Conservation (phyloP, 1,284 basidiomycete genomes). For the Irpex sp. region DNA sequence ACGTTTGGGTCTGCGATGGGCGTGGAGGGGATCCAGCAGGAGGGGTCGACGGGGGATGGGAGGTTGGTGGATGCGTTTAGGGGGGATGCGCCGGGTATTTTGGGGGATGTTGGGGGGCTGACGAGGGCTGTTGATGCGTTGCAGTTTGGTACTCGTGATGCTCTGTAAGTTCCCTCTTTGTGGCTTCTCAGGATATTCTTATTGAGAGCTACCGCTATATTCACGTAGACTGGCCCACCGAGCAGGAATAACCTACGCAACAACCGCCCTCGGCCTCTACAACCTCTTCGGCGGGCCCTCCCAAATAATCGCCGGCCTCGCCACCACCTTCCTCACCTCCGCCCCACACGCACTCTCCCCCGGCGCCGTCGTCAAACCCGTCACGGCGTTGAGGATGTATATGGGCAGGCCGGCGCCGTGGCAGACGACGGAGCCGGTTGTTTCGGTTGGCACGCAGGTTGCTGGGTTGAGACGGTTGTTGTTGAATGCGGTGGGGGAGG, state of each 20-base stretch:
- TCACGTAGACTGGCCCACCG: constrained; percentile 57
- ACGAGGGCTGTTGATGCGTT: constrained; percentile 48
- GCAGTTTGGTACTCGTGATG: constrained; percentile 44
- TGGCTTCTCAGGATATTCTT: too few relatives aligned
- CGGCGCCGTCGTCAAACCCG: constrained; percentile 63
- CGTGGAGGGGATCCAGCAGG: constrained; percentile 53
- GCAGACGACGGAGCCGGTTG: constrained; percentile 28
- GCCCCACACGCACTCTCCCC: constrained; percentile 59
- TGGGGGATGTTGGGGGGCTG: constrained; percentile 29
- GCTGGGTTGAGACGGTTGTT: constrained; percentile 45
- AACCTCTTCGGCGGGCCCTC: constrained; percentile 42
- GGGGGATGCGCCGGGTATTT: constrained; percentile 22
- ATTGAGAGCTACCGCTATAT: too few relatives aligned
- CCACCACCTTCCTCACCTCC: constrained; percentile 47
- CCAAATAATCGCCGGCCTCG: constrained; percentile 59
- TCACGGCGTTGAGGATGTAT: constrained; percentile 68
- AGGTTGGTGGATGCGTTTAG: constrained; percentile 28
- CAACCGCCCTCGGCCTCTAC: constrained; percentile 39
- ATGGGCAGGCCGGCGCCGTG: constrained; percentile 41
- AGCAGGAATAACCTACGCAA: constrained; percentile 44
- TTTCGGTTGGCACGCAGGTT: constrained; percentile 49
- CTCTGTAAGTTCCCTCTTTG: too few relatives aligned
- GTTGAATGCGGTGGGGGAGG: constrained; percentile 40
- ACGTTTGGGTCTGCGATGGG: constrained; percentile 57
- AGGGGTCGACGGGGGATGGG: constrained; percentile 67